phyloP scores from a whole-genome alignment of 116 monocot species.

The Iris pallida region DNA sequence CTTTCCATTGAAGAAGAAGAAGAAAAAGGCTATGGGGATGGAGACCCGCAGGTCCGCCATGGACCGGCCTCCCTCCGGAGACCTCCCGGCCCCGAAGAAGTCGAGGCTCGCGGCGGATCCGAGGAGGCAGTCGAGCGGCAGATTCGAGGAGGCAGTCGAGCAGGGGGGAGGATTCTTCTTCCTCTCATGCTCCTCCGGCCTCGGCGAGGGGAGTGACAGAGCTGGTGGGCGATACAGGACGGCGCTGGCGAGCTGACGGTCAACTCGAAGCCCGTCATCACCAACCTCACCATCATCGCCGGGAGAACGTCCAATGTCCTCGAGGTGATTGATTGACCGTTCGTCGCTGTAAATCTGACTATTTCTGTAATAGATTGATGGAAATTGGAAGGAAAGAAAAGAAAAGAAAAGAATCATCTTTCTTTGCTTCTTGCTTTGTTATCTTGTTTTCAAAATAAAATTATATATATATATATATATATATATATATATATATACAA shows the following conservation, averaged over 20 bases:
- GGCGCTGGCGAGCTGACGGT: constrained; percentile 87
- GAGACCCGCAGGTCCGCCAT: constrained; percentile 62
- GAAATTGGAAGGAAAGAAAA: too few species aligned
- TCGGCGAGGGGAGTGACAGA: constrained; percentile 55
- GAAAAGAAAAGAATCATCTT: too few species aligned
- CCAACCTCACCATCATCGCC: too few species aligned
- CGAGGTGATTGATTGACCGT: constrained; percentile 58
- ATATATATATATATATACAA: too few species aligned
- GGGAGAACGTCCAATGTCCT: constrained; percentile 77
- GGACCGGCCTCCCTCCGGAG: constrained; percentile 32
- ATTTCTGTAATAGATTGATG: background rate
- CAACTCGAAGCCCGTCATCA: too few species aligned
- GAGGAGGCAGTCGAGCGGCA: too few species aligned
- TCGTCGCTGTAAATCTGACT: background rate
- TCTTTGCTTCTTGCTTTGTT: too few species aligned
- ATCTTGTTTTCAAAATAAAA: too few species aligned
- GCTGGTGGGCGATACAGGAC: constrained; percentile 61
- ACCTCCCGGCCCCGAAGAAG: constrained; percentile 39
- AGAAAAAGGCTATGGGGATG: constrained; percentile 62
- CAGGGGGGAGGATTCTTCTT: constrained; percentile 7
- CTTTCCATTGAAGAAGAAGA: too few species aligned
- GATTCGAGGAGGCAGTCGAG: constrained; percentile 13
- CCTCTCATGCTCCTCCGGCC: constrained; percentile 40
- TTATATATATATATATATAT: too few species aligned
- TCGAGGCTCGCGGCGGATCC: constrained; percentile 32